phyloP scores from a whole-genome alignment of 2,329 filamentous ascomycete genomes.

The Anthostomella pinea region DNA sequence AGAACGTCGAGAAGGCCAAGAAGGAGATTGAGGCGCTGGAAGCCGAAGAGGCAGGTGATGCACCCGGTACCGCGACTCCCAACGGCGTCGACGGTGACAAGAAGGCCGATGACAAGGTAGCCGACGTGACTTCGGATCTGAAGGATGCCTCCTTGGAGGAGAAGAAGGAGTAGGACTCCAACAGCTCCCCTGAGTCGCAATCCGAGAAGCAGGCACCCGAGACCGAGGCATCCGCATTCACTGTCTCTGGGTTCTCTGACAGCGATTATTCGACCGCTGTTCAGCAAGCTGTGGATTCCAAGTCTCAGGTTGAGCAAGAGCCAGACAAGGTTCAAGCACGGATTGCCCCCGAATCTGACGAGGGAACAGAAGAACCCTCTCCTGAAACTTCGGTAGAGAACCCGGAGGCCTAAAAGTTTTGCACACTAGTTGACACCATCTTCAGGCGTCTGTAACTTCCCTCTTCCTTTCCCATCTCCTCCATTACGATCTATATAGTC shows the following conservation, averaged over 20 bases:
- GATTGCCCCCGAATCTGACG: constrained; percentile 2
- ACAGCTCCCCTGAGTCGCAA: constrained; percentile 7
- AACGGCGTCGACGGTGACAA: constrained; percentile 47
- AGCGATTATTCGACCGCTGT: too few species aligned
- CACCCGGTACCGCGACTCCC: constrained; percentile 41
- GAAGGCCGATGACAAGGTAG: constrained; percentile 47
- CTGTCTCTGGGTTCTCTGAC: too few species aligned
- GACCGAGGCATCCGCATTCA: too few species aligned
- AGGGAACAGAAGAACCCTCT: constrained; percentile 5
- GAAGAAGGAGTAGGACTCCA: constrained; percentile 45
- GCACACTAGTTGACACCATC: constrained; percentile 9
- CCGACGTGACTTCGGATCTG: constrained; percentile 50
- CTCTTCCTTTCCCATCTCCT: background rate
- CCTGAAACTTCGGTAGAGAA: constrained; percentile 1
- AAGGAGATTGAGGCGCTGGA: constrained; percentile 92
- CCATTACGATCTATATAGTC: too few species aligned
- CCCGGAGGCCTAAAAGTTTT: constrained; percentile 8
- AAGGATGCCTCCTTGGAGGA: constrained; percentile 53
- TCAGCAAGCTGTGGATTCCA: constrained; percentile 1
- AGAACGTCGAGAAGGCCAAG: constrained; percentile 97
- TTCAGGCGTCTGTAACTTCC: background rate
- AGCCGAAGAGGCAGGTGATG: constrained; percentile 55
- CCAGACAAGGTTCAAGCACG: constrained; percentile 2
- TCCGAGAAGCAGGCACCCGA: constrained; percentile 2
- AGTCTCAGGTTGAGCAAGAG: constrained; percentile 1